phyloP scores from a whole-genome alignment of 345 rosid species.

The Carallia brachiata region DNA sequence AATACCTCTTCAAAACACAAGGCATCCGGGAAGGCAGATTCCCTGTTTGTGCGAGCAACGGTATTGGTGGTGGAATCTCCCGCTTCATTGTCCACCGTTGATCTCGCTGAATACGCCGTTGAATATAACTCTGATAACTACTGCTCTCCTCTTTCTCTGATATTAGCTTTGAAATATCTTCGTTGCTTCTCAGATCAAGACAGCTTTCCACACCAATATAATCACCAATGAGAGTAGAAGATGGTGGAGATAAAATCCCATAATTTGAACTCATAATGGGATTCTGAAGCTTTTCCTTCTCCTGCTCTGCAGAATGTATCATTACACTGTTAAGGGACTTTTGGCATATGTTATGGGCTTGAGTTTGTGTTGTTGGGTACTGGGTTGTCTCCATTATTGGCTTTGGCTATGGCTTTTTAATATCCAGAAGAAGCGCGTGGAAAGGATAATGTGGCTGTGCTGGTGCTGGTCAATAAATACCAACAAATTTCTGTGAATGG shows the following conservation, averaged over 20 bases:
- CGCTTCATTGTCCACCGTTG: conserved; percentile 17
- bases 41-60: conserved; percentile 54
- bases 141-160: not conserved
- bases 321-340: conserved; percentile 5
- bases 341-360: not conserved
- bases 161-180: conserved; percentile 13
- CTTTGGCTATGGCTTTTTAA: not conserved
- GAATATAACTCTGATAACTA: not conserved
- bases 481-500: not conserved
- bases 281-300: not conserved
- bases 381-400: conserved; percentile 26
- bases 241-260: conserved; percentile 25
- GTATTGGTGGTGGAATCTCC: conserved; percentile 73
- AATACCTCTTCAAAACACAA: conserved; percentile 55
- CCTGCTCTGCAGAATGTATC: conserved; percentile 14
- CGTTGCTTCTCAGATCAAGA: conserved; percentile 42
- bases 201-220: conserved; percentile 84
- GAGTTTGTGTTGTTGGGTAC: not conserved
- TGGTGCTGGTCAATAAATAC: not conserved
- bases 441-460: not conserved
- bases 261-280: not conserved
- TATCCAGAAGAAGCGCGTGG: not conserved
- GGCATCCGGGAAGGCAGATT: conserved; percentile 56
- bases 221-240: conserved; percentile 48
- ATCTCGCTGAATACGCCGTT: not conserved